Evolutionary conservation across 306 rosid genomes (phyloP), one percentile per base, ranked within the genome.

Genomic region (Lithocarpus polystachyus): DNA sequence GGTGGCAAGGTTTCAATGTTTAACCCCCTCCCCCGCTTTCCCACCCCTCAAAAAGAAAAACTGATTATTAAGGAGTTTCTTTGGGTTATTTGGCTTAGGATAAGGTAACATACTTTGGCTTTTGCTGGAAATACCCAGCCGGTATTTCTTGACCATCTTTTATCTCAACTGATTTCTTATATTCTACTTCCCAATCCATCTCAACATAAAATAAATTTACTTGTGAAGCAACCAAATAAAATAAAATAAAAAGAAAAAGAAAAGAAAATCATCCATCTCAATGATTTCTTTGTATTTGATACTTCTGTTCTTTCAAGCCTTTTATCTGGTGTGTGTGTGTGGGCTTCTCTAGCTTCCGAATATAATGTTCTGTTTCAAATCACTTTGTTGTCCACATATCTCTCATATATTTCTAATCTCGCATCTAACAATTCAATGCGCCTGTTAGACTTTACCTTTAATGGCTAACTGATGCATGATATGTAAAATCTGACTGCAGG

Each of bases 401-500:
- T 5, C 9, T 28, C 14, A 14, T 5, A 4, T 4, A 24, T 61
- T 26, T 57, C 11, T 26, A 24, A 26, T 61, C 20, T 26, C n/a
- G 14, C 65, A 59, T 26, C 17, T 24, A 24, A 8, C 2, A 12
- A 24, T 26, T 24, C 12, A 14, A 60, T 13, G 6, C 1, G 10
- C 17, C 37, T 4, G 35, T 61, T 61, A 13, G 68, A 61, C 40
- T 13, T 18, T 18, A 56, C 17, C n/a, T 37, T 28, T 59, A 15
- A 43, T 17, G 23, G 43, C 37, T 56, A 59, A 80, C 29, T 31
- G 68, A 55, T 80, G 48, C 37, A 70, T 78, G 73, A 40, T 40
- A 45, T 73, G 22, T 9, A 13, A 56, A 61, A 83, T 31, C 73
- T 77, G 24, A 73, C 82, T 84, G 77, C 89, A 94, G 99, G 99